Evolutionary conservation across 2,329 filamentous ascomycete genomes (phyloP), one percentile per base, ranked within the genome.

Genomic region (Juglanconis sp.): DNA sequence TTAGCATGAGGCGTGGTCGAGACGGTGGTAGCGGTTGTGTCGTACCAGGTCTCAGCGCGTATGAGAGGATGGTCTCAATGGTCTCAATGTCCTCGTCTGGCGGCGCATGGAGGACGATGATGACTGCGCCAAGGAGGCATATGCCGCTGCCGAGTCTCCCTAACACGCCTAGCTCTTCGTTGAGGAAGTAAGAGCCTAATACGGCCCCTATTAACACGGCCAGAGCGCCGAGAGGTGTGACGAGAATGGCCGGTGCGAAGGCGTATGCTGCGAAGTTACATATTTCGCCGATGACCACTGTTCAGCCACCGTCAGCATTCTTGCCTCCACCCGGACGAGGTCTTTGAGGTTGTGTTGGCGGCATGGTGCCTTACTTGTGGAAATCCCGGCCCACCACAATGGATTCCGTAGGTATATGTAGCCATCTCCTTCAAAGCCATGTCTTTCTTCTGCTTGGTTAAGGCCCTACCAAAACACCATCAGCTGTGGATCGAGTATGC

Each of bases 201-300:
- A 99, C 92, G 24, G 95, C 93, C 65, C 92, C 95, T 70, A 99
- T 97, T 66, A 99, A 81, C 60, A 99, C 96, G 71, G 91, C 95
- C 64, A 99, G 82, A 59, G 95, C 95, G 63, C 95, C 95, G 31
- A 99, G 81, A 32, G 95, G 95, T 5, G 95, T 99, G 46, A 99
- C 95, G 56, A 99, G 83, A 75, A 99, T 99, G n/a, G 95, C 96
- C 46, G 95, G 95, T 66, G 95, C 95, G 76, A 98, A 99, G 7
- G 95, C 95, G 73, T 99, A 99, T 64, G 95, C 95, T 54, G 93
- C 93, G 73, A 99, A 99, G 76, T 99, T 99, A 77, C 92, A 96
- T 61, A 97, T 80, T 77, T 99, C 95, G 71, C 95, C 95, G 49
- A 96, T 77, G 63, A 92, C 90, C 85, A 99, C 92, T 96, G 69